These are phyloP conservation scores for Prunus persica DNA, from an alignment of 306 rosid genomes.

Conservation along the genomic window Prunus_persica_NCBIv2 NC_034014.1:24230001-24230500, in stretches of 20 bases:
- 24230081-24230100: slow-evolving; percentile 29
- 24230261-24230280: not conserved
- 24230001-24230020: slow-evolving; percentile 37
- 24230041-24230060: slow-evolving; percentile 21
- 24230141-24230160: slow-evolving; percentile 66
- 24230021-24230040: slow-evolving; percentile 26
- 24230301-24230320: too few species aligned
- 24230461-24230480: too few species aligned
- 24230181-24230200: not conserved
- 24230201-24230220: not conserved
- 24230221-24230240: not conserved
- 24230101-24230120: slow-evolving; percentile 18
- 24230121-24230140: slow-evolving; percentile 40
- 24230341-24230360: too few species aligned
- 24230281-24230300: not conserved
- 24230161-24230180: slow-evolving; percentile 19
- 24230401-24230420: too few species aligned
- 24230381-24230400: too few species aligned
- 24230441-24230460: too few species aligned
- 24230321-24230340: too few species aligned
- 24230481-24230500: too few species aligned
- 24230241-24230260: not conserved
- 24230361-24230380: too few species aligned
- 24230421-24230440: too few species aligned
- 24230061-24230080: slow-evolving; percentile 36